phyloP scores from a whole-genome alignment of 1,284 basidiomycete genomes.

The Cryptococcus hybrid region DNA sequence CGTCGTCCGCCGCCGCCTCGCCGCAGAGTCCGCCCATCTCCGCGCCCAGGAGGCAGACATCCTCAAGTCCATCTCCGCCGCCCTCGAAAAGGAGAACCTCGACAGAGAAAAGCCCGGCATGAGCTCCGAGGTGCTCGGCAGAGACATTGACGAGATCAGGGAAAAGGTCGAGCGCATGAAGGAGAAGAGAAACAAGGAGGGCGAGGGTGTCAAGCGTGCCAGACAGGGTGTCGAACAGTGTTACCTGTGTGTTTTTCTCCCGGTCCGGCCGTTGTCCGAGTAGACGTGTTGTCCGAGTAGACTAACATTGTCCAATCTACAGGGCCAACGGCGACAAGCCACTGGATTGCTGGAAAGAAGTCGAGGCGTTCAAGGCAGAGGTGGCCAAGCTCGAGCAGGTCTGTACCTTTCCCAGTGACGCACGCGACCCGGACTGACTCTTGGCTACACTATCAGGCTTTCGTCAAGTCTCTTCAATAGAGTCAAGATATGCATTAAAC shows the following conservation, averaged over 20 bases:
- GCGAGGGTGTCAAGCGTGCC: slow-evolving; percentile 35
- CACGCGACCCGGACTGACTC: too few species aligned
- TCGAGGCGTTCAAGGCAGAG: slow-evolving; percentile 49
- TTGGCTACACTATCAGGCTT: slow-evolving; percentile 22
- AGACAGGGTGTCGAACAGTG: slow-evolving; percentile 40
- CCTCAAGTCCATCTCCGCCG: slow-evolving; percentile 40
- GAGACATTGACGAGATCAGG: slow-evolving; percentile 51
- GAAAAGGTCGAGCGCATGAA: slow-evolving; percentile 49
- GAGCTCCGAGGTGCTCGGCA: slow-evolving; percentile 42
- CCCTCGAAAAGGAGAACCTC: slow-evolving; percentile 51
- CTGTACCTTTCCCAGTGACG: slow-evolving; percentile 9
- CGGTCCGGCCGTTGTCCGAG: too few species aligned
- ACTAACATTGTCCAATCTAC: background rate
- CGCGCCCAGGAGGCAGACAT: slow-evolving; percentile 48
- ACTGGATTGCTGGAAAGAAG: slow-evolving; percentile 51
- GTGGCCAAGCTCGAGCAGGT: slow-evolving; percentile 50
- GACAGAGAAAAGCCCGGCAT: slow-evolving; percentile 49
- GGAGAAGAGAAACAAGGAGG: slow-evolving; percentile 34
- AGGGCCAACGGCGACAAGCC: slow-evolving; percentile 42
- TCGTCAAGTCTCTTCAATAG: slow-evolving; percentile 47
- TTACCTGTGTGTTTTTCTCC: slow-evolving; percentile 36
- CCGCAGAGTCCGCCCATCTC: slow-evolving; percentile 44
- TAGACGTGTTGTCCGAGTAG: background rate
- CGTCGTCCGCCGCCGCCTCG: slow-evolving; percentile 41
- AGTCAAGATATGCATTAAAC: background rate